phyloP scores from a whole-genome alignment of 345 rosid genomes.

The Populus deltoides region DNA sequence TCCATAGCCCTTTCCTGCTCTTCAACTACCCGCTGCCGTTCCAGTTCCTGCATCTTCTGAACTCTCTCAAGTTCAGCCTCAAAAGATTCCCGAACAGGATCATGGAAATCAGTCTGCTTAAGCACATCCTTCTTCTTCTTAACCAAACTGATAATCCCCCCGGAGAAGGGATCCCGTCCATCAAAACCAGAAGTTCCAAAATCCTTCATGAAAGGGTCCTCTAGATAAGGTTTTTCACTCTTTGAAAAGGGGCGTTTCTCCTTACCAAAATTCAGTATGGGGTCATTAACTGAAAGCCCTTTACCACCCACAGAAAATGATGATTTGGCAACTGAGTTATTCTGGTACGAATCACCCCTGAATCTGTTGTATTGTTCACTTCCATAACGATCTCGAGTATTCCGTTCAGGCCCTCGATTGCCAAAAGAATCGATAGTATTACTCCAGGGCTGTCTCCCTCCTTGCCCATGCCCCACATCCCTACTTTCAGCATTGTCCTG shows the following conservation, averaged over 20 bases:
- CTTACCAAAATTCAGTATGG: slow-evolving; percentile 49
- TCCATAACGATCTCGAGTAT: slow-evolving; percentile 43
- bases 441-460: slow-evolving; percentile 66
- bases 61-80: slow-evolving; percentile 99
- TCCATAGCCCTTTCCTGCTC: slow-evolving; percentile 88
- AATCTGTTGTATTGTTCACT: slow-evolving; percentile 49
- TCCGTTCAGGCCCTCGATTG: slow-evolving; percentile 45
- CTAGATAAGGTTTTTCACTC: slow-evolving; percentile 65
- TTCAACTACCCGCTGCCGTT: slow-evolving; percentile 62
- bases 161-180: slow-evolving; percentile 71
- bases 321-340: slow-evolving; percentile 38
- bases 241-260: slow-evolving; percentile 59
- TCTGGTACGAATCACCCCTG: slow-evolving; percentile 40
- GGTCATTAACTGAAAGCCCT: slow-evolving; percentile 44
- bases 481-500: slow-evolving; percentile 53
- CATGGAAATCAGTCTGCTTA: slow-evolving; percentile 79
- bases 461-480: slow-evolving; percentile 53
- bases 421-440: slow-evolving; percentile 39
- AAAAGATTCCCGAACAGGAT: slow-evolving; percentile 92
- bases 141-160: slow-evolving; percentile 58
- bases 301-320: slow-evolving; percentile 46
- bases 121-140: slow-evolving; percentile 77
- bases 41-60: slow-evolving; percentile 94
- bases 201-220: slow-evolving; percentile 63
- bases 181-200: slow-evolving; percentile 55